Percentiles rank a stretch among this genome's conserved stretches.
phyloP scores from a whole-genome alignment of 1,284 basidiomycete genomes.

The Puccinia novopanici region DNA sequence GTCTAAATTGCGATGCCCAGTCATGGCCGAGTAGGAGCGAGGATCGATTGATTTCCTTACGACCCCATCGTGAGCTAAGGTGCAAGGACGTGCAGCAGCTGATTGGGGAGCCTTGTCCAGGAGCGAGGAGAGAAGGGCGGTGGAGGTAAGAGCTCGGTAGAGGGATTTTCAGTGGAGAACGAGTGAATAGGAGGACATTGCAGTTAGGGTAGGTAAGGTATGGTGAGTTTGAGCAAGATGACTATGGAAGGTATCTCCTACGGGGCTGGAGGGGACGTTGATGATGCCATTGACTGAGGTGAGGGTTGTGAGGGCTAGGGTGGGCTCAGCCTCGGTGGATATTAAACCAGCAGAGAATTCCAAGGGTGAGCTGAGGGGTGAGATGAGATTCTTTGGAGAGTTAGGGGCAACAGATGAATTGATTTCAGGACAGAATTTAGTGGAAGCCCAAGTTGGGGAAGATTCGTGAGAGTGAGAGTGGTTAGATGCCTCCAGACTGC shows the following conservation, averaged over 20 bases:
- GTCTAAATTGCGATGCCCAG: conserved; percentile 69
- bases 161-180: not conserved
- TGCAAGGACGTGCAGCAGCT: conserved; percentile 10
- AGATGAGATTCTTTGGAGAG: not conserved
- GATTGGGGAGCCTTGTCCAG: conserved; percentile 26
- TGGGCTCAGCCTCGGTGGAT: conserved; percentile 41
- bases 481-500: not conserved
- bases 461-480: not conserved
- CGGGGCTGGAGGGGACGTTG: conserved; percentile 8
- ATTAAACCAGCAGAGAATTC: conserved; percentile 19
- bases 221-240: not conserved
- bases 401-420: not conserved
- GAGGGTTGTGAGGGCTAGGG: conserved; percentile 23
- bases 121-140: conserved; percentile 36
- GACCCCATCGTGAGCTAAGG: conserved; percentile 36
- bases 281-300: conserved; percentile 46
- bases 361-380: not conserved
- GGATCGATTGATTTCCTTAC: conserved; percentile 48
- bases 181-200: conserved; percentile 33
- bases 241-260: not conserved
- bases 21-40: conserved; percentile 44
- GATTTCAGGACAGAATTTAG: conserved; percentile 5
- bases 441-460: not conserved
- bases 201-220: conserved; percentile 17
- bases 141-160: conserved; percentile 17